phyloP scores from a whole-genome alignment of 257 asterid genomes.

The Salvia hispanica region DNA sequence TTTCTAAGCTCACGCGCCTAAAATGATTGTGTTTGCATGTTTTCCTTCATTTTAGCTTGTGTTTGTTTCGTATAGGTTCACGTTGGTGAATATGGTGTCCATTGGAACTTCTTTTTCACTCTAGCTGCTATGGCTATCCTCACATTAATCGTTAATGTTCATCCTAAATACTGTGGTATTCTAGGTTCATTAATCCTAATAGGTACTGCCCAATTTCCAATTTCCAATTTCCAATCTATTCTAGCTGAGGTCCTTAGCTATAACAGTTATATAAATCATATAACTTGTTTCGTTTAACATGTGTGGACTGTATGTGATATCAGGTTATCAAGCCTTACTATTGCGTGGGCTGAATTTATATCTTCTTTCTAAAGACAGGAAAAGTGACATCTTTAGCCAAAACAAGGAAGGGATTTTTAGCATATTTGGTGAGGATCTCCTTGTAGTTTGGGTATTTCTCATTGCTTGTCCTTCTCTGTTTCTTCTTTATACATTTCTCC shows the following conservation, averaged over 20 bases:
- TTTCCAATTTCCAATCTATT: conserved; percentile 11
- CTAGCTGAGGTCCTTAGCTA: neutral
- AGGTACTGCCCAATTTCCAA: conserved; percentile 45
- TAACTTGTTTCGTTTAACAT: conserved; percentile 28
- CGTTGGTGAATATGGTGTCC: conserved; percentile 95
- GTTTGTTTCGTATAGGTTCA: conserved; percentile 64
- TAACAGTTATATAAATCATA: conserved; percentile 4
- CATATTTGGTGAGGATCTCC: conserved; percentile 71
- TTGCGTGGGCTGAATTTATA: conserved; percentile 67
- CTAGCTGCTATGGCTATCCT: conserved; percentile 87
- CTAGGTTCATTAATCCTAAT: conserved; percentile 70
- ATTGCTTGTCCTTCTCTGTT: conserved; percentile 6
- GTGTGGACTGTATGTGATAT: conserved; percentile 31
- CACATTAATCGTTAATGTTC: conserved; percentile 62
- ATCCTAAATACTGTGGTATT: conserved; percentile 64
- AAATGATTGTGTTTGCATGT: conserved; percentile 7
- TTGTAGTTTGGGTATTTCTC: conserved; percentile 14
- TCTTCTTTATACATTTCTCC: conserved; percentile 7
- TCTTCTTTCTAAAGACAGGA: conserved; percentile 73
- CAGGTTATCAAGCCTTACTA: conserved; percentile 69
- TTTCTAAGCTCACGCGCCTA: conserved; percentile 7
- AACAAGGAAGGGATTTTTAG: conserved; percentile 95
- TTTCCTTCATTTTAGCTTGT: conserved; percentile 16
- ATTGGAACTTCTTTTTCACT: conserved; percentile 98
- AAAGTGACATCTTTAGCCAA: conserved; percentile 64